Base-by-base conservation (phyloP, 441 rosid species). In the Eugenia klotzschiana region DNA sequence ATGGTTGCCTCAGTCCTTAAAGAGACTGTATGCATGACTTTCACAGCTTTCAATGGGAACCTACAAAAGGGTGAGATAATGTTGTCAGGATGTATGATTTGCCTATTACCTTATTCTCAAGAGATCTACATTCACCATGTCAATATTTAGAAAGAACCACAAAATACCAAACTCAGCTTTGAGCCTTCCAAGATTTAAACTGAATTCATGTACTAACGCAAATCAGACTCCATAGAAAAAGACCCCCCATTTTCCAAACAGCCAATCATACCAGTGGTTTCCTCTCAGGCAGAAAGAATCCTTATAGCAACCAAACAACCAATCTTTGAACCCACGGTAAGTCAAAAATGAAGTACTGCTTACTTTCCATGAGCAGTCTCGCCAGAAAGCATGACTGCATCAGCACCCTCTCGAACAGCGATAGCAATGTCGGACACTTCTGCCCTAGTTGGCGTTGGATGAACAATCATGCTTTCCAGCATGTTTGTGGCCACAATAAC, bases 391-490 rank as follows among this genome's bases (percentile, higher is more conserved):
- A 97, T 97, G 15, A 97, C 93, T 15, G 96, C 98, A 90, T 97
- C 99, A 81, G 99, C 95, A 87, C 98, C 98, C 92, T 97, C 99
- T 64, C 98, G 91, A 84, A 97, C 98, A 86, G 98, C 98, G 27
- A 95, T 94, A 80, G 98, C 98, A 88, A 97, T 97, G 88, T 97
- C 98, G 51, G 99, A 95, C 57, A 97, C 99, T 92, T 97, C 99
- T 25, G 98, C 98, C 83, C 98, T 88, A 46, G 99, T 94, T 84
- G 99, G 98, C 43, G 97, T 94, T 82, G 98, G 99, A 90, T 97
- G 98, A 87, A 95, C 97, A 82, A 94, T 97, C 98, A 95, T 97
- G 91, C 98, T 97, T 92, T 97, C 99, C 81, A 97, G 90, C 99
- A 95, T 97, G 87, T 95, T 94, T 73, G 98, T 95, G 51, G 99